Base-by-base conservation (phyloP, 768 basidiomycete genomes). In the Boletus sp. region DNA sequence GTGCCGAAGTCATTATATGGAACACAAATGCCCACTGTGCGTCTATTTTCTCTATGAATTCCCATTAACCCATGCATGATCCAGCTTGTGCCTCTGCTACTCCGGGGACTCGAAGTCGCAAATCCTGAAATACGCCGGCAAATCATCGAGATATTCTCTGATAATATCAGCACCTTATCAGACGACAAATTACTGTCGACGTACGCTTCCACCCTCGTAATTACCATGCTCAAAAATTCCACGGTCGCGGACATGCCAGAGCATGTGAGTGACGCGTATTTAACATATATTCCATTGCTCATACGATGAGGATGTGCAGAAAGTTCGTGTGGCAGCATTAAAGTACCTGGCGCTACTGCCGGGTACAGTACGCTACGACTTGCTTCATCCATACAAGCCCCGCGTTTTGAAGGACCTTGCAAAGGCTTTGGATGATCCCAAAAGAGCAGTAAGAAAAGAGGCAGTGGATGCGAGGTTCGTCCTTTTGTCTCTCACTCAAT, bases 381-480 rank as follows among this genome's bases (percentile, higher is more conserved):
- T 88, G 12, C 77, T 99, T 39, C 93, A 96, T 66, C 87, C 90
- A 1, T 80, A 84, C 66, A 98, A 93, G 71, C 56, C 82, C 2
- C 74, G 67, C 0, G 89, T 97, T 24, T 70, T 98, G 50, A 84
- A 84, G 37, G 86, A 88, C 57, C 77, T 99, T 29, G 87, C 81
- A 0, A 84, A 80, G 58, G 83, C 81, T 5, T 72, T 98, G 47
- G 97, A 98, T 68, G 97, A 98, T 74, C 91, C 91, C n/a, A 89
- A 87, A 68, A 78, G 90, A 56, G 73, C 74, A 2, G 94, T 99
- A 8, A 79, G 97, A 52, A 87, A 84, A 64, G 92, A 90, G 65
- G 96, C 94, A 1, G 97, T 98, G 3, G 86, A 93, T 62, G 88
- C 93, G 35, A 66, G 88, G 81, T 80, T 62, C 30, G 74, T 52